Evolutionary conservation across 228 moss, liverwort and hornwort species (phyloP).

Genomic region (Sphagnum fallax): DNA sequence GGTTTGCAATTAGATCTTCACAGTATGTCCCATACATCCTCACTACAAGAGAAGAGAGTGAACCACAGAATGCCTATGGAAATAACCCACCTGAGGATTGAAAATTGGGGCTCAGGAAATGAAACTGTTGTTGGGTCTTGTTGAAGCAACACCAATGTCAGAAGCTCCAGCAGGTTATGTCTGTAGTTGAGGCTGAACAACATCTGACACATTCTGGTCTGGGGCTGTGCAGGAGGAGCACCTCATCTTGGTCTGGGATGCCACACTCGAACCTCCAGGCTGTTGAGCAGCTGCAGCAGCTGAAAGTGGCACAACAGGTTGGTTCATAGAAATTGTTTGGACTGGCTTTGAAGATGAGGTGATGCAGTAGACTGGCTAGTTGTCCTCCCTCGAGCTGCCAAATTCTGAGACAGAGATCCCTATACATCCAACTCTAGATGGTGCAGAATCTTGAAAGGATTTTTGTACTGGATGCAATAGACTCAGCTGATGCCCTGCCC

Average conservation of each 20-base stretch:
- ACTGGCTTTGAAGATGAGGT: not conserved
- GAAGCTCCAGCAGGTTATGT: too few relatives aligned
- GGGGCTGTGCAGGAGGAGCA: too few relatives aligned
- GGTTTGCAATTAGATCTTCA: not conserved
- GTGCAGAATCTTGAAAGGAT: not conserved
- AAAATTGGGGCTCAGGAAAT: not conserved
- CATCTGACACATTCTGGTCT: too few relatives aligned
- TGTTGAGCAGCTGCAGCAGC: too few relatives aligned
- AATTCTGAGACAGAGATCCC: conserved; percentile 29
- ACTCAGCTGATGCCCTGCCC: not conserved
- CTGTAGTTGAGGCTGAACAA: too few relatives aligned
- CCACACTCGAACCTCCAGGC: too few relatives aligned
- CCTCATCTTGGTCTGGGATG: too few relatives aligned
- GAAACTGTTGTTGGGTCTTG: not conserved
- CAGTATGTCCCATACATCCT: not conserved
- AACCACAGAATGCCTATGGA: too few relatives aligned
- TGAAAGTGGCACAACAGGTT: not conserved
- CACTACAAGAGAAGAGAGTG: too few relatives aligned
- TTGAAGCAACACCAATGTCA: too few relatives aligned
- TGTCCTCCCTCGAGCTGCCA: conserved; percentile 18
- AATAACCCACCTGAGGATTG: not conserved
- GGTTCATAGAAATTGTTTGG: not conserved
- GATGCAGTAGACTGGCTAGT: conserved; percentile 5
- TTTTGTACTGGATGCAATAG: not conserved
- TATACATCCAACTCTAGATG: conserved; percentile 4